Base-by-base conservation (phyloP, 2,329 filamentous ascomycete genomes). In the Sporothrix sp. region DNA sequence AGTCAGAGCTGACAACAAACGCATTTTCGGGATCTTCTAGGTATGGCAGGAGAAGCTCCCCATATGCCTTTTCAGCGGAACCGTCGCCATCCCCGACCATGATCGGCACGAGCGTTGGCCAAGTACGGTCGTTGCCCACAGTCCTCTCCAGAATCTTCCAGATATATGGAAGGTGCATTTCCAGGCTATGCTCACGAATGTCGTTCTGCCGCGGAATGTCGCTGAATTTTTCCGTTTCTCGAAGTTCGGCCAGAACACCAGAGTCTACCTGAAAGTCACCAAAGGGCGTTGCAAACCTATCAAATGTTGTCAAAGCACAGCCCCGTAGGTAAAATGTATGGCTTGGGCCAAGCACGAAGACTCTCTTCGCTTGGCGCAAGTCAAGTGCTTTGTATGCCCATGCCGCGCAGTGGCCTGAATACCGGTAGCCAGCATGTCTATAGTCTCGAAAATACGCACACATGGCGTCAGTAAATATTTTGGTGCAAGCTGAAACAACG, bases 81-180 rank as follows among this genome's bases (percentile, higher is more conserved):
- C 75, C 68, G 48, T 75, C 76, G 33, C 87, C 89, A 59, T 79
- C 82, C 39, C 93, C 93, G 13, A 98, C 74, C 59, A 98, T 78
- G 48, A 98, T 84, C 0, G 93, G 93, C 1, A 96, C 76, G 4
- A 98, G 75, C 7, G 75, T 77, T 0, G 91, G 88, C 58, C 85
- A 87, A 4, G 75, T 51, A 16, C 42, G 51, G 33, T 36, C 42
- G 32, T 56, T 51, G 1, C 66, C 68, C 55, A 78, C 76, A 0
- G 71, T 73, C 52, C 73, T 68, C 46, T 75, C 61, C 2, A 81
- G 74, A 48, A 86, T 80, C 63, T 90, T 89, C 72, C 89, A 90
- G 56, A 97, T 84, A 62, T 94, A 96, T 0, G 93, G 91, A 8
- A 97, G 74, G 59, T 98, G 93, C 85, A 98, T 95, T 71, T 98